A percentile compares a stretch with the other conserved stretches of the same genome.
These are phyloP conservation scores for Babesia divergens DNA, from an alignment of 169 alveolate genomes.

Conservation along the genomic window DNA sequence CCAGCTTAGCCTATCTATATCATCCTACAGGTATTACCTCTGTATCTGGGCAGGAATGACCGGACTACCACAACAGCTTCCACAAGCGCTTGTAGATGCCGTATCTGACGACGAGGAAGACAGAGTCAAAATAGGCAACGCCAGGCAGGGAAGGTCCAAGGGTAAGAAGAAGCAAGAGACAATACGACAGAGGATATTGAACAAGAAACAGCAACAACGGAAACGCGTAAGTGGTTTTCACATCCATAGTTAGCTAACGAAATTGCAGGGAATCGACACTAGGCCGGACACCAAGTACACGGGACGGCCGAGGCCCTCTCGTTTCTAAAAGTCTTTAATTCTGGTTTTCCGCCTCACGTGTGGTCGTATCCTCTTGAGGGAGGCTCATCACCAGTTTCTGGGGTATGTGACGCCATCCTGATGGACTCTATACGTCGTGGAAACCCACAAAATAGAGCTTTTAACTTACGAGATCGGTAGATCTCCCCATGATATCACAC, in stretches of 20 bases:
- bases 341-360: not conserved
- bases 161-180: constrained; percentile 54
- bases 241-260: not conserved
- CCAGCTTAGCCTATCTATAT: not conserved
- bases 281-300: constrained; percentile 93
- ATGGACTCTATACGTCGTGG: constrained; percentile 12
- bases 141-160: constrained; percentile 19
- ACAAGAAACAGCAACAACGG: constrained; percentile 91
- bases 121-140: not conserved
- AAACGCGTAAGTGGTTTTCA: constrained; percentile 66
- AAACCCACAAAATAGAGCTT: not conserved
- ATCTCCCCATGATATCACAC: constrained; percentile 39
- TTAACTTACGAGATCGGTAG: constrained; percentile 16
- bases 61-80: constrained; percentile 61
- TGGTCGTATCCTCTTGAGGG: not conserved
- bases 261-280: constrained; percentile 82
- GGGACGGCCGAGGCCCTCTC: constrained; percentile 88
- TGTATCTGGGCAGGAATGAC: constrained; percentile 90
- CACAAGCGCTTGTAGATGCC: constrained; percentile 51
- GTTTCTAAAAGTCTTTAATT: constrained; percentile 55
- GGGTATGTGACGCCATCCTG: constrained; percentile 55
- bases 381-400: constrained; percentile 7
- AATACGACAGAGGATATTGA: constrained; percentile 70
- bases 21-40: constrained; percentile 75
- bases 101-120: constrained; percentile 34